Conservation (phyloP, 441 rosid species). For the Erysimum cheiri region DNA sequence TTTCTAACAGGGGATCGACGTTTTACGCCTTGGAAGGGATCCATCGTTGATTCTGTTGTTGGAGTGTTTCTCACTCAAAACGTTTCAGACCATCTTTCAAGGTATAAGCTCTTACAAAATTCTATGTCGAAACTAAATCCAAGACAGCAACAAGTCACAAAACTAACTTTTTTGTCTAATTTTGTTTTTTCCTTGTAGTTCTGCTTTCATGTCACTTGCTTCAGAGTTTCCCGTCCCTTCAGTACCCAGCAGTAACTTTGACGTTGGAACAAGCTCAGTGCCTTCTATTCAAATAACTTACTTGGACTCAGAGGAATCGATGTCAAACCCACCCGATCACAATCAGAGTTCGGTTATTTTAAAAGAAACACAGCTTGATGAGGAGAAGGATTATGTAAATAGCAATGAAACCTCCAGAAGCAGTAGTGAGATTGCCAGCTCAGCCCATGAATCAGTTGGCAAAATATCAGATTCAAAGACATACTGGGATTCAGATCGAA, state of each 20-base stretch:
- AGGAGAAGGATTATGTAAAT: conserved; percentile 59
- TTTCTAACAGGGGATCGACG: conserved; percentile 62
- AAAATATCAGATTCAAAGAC: conserved; percentile 43
- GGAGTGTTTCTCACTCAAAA: conserved; percentile 79
- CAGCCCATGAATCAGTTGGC: conserved; percentile 44
- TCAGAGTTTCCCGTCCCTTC: conserved; percentile 53
- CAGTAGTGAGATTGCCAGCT: conserved; percentile 50
- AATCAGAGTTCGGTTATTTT: conserved; percentile 54
- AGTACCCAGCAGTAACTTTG: conserved; percentile 42
- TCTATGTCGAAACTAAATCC: conserved; percentile 3
- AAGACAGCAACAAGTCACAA: conserved; percentile 6
- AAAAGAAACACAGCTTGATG: conserved; percentile 47
- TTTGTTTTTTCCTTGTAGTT: conserved; percentile 47
- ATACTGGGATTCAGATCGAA: conserved; percentile 40
- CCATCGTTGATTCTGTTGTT: conserved; percentile 70
- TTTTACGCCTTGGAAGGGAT: conserved; percentile 77
- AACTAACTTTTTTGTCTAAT: conserved; percentile 22
- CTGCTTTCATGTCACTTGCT: conserved; percentile 75
- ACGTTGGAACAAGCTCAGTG: conserved; percentile 47
- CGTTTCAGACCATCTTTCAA: conserved; percentile 74
- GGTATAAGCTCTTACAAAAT: conserved; percentile 48
- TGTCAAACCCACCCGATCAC: conserved; percentile 47
- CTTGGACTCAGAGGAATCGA: conserved; percentile 58
- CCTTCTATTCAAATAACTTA: conserved; percentile 52
- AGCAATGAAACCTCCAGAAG: conserved; percentile 54